Evolutionary conservation across 2,329 filamentous ascomycete genomes (phyloP), one percentile per base, ranked within the genome.

Genomic region (Chalaropsis ovoidea): DNA sequence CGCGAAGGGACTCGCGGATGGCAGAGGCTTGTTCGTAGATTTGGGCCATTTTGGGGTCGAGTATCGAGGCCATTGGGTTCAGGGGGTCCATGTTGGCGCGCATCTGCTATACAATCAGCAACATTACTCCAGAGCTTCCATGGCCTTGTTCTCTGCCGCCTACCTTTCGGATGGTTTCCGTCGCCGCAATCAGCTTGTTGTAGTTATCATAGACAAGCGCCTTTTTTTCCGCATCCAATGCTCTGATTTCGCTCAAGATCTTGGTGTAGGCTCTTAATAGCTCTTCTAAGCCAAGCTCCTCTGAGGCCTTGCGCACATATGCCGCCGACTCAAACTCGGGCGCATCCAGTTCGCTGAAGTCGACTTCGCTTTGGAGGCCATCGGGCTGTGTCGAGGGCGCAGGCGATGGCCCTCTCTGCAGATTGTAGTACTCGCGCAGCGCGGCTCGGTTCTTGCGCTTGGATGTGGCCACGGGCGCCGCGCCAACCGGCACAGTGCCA

Each of bases 161-260:
- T 70, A 84, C 83, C 77, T 89, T 90, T 62, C 89, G 83, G 72
- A 99, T 99, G 2, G 93, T 97, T 75, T 96, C 93, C 11, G 95
- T 96, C 0, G 94, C 94, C n/a, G 87, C 84, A 70, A 99, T 96
- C 70, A 99, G 77, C 77, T 97, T 97, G 70, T 88, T 94, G 75
- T 97, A 99, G 74, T 99, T 99, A 74, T 99, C 93, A 75, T 99
- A 99, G 3, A 99, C 94, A 68, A 99, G 77, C 1, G 93, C 92
- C 77, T 99, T 99, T 75, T 94, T 88, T 80, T 99, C 94, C 27
- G 93, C 93, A 72, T 97, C 94, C 19, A 99, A 80, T 1, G 90
- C 92, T 45, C 91, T 79, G 61, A 96, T 93, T 76, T 97, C 93
- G 70, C 85, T 82, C 70, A 93, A 76, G 10, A 93, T 79, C 24